Evolutionary conservation across 2,329 filamentous ascomycete species (phyloP).

Genomic region (Parascedosporium putredinis): DNA sequence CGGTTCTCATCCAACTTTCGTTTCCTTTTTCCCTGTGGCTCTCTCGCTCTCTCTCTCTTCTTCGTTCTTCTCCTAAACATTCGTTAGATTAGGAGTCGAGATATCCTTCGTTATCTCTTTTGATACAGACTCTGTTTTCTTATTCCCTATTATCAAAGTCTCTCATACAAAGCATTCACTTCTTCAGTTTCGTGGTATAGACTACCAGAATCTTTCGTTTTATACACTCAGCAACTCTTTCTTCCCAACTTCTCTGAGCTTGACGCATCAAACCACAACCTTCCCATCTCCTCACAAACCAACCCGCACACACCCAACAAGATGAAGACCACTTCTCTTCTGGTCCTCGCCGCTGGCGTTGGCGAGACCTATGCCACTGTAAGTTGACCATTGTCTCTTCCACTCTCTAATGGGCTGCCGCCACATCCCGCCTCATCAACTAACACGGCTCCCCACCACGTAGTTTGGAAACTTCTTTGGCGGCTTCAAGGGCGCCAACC

Average conservation of each 20-base stretch:
- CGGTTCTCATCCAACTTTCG: background rate
- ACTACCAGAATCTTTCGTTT: slow-evolving; percentile 15
- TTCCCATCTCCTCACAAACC: no score
- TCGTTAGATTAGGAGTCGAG: slow-evolving; percentile 9
- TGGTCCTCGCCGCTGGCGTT: slow-evolving; percentile 40
- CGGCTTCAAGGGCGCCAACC: slow-evolving; percentile 19
- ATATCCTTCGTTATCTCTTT: no score
- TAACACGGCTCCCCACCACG: background rate
- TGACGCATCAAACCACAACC: background rate
- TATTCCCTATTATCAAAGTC: slow-evolving; percentile 8
- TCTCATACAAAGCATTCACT: slow-evolving; percentile 9
- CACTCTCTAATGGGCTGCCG: no score
- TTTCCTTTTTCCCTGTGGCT: no score
- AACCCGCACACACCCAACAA: no score
- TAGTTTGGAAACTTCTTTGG: slow-evolving; percentile 12
- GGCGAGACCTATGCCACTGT: slow-evolving; percentile 39
- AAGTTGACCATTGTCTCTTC: background rate
- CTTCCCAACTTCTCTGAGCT: slow-evolving; percentile 5
- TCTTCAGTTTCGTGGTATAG: slow-evolving; percentile 12
- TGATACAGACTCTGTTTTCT: slow-evolving; percentile 9
- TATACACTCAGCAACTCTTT: slow-evolving; percentile 8
- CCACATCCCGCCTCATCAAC: slow-evolving; percentile 10
- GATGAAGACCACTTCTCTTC: slow-evolving; percentile 42
- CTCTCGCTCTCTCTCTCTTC: slow-evolving; percentile 9
- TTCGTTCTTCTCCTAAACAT: slow-evolving; percentile 5